These are phyloP conservation scores for Coniochaeta sp. DNA, from an alignment of 2,329 filamentous ascomycete genomes.

Conservation along the genomic window DNA sequence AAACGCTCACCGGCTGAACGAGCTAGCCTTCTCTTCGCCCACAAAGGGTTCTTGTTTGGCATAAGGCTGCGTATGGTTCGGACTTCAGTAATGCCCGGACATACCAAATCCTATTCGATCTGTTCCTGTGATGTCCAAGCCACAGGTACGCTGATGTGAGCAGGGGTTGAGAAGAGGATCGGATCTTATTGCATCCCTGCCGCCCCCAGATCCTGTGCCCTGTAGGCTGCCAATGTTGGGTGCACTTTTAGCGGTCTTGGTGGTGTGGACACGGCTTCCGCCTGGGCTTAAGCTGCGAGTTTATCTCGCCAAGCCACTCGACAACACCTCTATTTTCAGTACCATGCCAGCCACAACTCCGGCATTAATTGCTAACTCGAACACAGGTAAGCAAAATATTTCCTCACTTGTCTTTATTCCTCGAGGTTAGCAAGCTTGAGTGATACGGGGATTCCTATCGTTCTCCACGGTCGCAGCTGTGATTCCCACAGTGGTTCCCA, in stretches of 20 bases:
- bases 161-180: too few relatives aligned
- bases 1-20: background rate
- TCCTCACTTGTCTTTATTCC: too few relatives aligned
- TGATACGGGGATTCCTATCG: too few relatives aligned
- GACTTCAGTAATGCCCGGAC: background rate
- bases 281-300: background rate
- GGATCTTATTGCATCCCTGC: too few relatives aligned
- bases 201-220: too few relatives aligned
- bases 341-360: background rate
- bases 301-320: constrained; percentile 1
- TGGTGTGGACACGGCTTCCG: background rate
- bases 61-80: background rate
- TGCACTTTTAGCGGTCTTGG: too few relatives aligned
- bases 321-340: background rate
- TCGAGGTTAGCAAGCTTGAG: too few relatives aligned
- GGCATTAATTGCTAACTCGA: background rate
- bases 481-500: too few relatives aligned
- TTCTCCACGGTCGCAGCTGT: too few relatives aligned
- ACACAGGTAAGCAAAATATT: background rate
- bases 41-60: background rate
- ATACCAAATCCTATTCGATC: background rate
- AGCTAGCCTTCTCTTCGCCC: background rate
- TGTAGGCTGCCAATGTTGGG: too few relatives aligned
- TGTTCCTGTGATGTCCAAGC: background rate
- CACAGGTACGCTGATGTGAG: background rate